Evolutionary conservation across 176 grass and related monocot genomes (phyloP).

Genomic region (Triticum urartu): DNA sequence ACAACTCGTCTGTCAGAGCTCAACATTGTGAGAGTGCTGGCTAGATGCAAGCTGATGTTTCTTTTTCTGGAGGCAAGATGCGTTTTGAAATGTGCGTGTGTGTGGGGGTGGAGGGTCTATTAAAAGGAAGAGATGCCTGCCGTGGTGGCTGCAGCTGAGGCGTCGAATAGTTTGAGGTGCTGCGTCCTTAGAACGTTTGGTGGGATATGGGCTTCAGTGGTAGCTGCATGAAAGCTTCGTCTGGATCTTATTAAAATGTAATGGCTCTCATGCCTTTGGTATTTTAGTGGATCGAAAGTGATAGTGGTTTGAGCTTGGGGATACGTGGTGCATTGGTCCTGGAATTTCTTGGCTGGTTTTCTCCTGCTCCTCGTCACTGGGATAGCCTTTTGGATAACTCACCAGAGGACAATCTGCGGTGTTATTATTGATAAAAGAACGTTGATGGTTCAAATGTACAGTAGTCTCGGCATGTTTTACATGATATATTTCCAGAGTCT

Average conservation of each 20-base stretch:
- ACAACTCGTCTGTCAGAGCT: background rate
- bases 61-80: slow-evolving; percentile 35
- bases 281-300: slow-evolving; percentile 32
- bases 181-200: slow-evolving; percentile 70
- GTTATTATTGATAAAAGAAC: background rate
- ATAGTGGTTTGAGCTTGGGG: slow-evolving; percentile 31
- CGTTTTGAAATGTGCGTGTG: slow-evolving; percentile 38
- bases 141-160: background rate
- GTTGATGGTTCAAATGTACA: background rate
- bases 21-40: slow-evolving; percentile 29
- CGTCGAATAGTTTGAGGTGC: slow-evolving; percentile 47
- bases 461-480: background rate
- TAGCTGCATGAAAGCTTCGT: slow-evolving; percentile 88
- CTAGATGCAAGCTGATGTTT: slow-evolving; percentile 4
- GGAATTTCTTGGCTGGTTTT: slow-evolving; percentile 21
- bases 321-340: background rate
- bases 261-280: slow-evolving; percentile 31
- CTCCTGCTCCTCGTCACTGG: slow-evolving; percentile 9
- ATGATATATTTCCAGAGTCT: background rate
- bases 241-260: slow-evolving; percentile 55
- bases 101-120: slow-evolving; percentile 30
- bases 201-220: slow-evolving; percentile 82
- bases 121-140: slow-evolving; percentile 31
- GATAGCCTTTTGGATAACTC: slow-evolving; percentile 21
- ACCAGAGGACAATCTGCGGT: background rate